These are phyloP conservation scores for Cladosporium sphaerospermum DNA, from an alignment of 2,329 filamentous ascomycete species.

Conservation along the genomic window DNA sequence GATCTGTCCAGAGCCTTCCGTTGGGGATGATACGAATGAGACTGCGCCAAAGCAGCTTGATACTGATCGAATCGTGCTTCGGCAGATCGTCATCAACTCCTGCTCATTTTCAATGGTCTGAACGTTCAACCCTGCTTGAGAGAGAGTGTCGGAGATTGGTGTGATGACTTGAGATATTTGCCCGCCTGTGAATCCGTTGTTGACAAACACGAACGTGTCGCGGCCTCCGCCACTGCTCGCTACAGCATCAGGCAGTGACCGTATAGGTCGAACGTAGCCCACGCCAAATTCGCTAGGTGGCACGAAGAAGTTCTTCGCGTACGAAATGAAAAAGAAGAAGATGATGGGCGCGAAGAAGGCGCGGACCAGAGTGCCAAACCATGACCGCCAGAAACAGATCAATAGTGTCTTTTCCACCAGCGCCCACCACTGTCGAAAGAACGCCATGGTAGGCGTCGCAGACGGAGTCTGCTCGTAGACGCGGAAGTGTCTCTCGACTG, in stretches of 20 bases:
- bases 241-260: conserved; percentile 60
- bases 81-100: conserved; percentile 59
- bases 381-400: conserved; percentile 48
- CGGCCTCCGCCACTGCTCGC: conserved; percentile 51
- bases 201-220: conserved; percentile 69
- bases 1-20: conserved; percentile 56
- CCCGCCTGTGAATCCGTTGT: conserved; percentile 62
- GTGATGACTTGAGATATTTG: conserved; percentile 67
- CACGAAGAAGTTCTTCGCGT: conserved; percentile 76
- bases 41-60: conserved; percentile 68
- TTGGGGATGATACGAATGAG: conserved; percentile 69
- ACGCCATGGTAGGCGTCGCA: conserved; percentile 18
- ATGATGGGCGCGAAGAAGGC: conserved; percentile 53
- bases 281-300: conserved; percentile 72
- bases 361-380: conserved; percentile 48
- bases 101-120: conserved; percentile 49
- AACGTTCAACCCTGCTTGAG: conserved; percentile 50
- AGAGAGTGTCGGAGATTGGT: conserved; percentile 53
- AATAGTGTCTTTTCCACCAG: conserved; percentile 53
- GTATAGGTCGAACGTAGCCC: conserved; percentile 54
- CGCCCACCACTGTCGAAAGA: conserved; percentile 48
- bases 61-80: conserved; percentile 52
- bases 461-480: not conserved
- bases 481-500: not conserved
- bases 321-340: conserved; percentile 48